Base-by-base conservation (phyloP, 2,329 filamentous ascomycete species). In the Cercospora beticola region DNA sequence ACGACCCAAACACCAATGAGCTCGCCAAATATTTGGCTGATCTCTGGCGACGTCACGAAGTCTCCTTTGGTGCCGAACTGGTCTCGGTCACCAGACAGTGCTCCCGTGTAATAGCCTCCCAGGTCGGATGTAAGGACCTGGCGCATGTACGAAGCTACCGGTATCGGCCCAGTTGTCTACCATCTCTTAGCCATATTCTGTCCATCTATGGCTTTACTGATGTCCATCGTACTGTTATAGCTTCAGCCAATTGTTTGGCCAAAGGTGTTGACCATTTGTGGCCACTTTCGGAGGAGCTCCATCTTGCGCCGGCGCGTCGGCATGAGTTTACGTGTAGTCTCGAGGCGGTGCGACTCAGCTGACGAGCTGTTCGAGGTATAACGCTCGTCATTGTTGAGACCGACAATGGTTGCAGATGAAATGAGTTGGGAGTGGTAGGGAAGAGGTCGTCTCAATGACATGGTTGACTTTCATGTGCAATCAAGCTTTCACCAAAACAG, bases 31-130 rank as follows among this genome's bases (percentile, higher is more conserved):
- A 98, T 87, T 78, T 98, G 95, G 0, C 94, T 97, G 75, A 99
- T 98, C 81, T 99, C 95, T 0, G 95, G 95, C 0, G 94, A 97
- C 0, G 95, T 99, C 62, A 98, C 90, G 78, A 99, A 99, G 81
- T 99, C 95, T 28, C 95, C 95, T 76, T 92, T 92, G 65, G 87
- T 84, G n/a, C 95, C 95, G 75, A 99, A 99, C 71, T 94, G 94
- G 77, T 97, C 94, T 58, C 89, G 87, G 21, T 86, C 89, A 68
- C 88, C 82, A 64, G 86, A 85, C 54, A 90, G 86, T 7, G 73
- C 68, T 26, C 89, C 87, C 0, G 93, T 98, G 81, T 99, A 99
- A 83, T 99, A 99, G 64, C 95, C 95, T 68, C 93, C 93, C 46
- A 93, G 82, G 70, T 95, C 92, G 10, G 92, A 92, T 0, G 95